phyloP scores from a whole-genome alignment of 2,329 filamentous ascomycete species.

The Penicillium nordicum region DNA sequence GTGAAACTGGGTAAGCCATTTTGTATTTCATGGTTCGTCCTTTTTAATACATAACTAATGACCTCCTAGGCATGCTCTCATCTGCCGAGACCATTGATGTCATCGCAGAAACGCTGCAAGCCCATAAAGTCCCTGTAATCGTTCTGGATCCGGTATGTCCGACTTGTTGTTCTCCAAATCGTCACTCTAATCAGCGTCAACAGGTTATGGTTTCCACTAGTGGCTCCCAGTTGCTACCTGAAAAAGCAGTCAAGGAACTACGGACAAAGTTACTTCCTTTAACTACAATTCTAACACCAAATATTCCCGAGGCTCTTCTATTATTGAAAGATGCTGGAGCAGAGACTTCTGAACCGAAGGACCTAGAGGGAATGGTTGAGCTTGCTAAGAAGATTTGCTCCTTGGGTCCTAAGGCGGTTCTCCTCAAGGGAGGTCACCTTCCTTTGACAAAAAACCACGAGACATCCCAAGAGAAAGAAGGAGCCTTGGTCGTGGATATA shows the following conservation, averaged over 20 bases:
- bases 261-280: constrained; percentile 43
- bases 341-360: constrained; percentile 48
- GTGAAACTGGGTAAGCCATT: constrained; percentile 74
- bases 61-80: constrained; percentile 70
- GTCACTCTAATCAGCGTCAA: constrained; percentile 13
- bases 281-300: constrained; percentile 47
- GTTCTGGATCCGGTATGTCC: constrained; percentile 70
- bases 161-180: constrained; percentile 15
- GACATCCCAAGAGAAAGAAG: constrained; percentile 58
- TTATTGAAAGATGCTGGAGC: constrained; percentile 42
- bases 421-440: constrained; percentile 89
- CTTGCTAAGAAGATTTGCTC: constrained; percentile 64
- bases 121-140: constrained; percentile 55
- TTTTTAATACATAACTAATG: background rate
- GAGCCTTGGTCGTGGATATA: constrained; percentile 70
- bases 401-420: constrained; percentile 73
- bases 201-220: constrained; percentile 77
- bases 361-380: constrained; percentile 63
- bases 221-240: constrained; percentile 46
- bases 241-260: constrained; percentile 41
- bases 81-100: constrained; percentile 66
- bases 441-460: constrained; percentile 65
- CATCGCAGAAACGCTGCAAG: constrained; percentile 61
- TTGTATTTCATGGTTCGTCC: background rate
- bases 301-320: constrained; percentile 48